A percentile compares a stretch with the other conserved stretches of the same genome.
Evolutionary conservation across 2,329 filamentous ascomycete species (phyloP).

Genomic region (Daldinia sp.): DNA sequence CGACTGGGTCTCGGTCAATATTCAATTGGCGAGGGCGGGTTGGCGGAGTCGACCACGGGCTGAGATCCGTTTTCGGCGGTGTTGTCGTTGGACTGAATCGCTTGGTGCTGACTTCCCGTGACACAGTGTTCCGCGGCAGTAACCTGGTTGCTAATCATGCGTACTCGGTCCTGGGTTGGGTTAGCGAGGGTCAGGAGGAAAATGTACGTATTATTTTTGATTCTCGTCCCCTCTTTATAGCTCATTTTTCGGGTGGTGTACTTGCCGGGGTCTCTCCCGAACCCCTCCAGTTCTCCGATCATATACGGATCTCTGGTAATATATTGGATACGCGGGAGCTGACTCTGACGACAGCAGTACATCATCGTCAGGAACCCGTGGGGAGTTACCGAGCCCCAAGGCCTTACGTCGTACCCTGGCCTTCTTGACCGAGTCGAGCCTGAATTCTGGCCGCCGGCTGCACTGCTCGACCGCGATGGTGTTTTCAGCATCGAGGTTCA

Average conservation of each 20-base stretch:
- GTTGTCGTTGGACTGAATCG: neutral
- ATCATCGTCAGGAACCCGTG: conserved; percentile 55
- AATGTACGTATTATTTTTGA: conserved; percentile 20
- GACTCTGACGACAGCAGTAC: conserved; percentile 44
- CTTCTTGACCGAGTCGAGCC: conserved; percentile 51
- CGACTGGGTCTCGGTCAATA: neutral
- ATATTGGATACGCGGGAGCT: neutral
- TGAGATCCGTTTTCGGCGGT: neutral
- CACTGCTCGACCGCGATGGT: conserved; percentile 49
- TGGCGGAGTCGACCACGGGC: neutral
- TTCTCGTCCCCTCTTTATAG: neutral
- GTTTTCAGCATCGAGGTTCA: conserved; percentile 49
- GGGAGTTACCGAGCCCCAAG: conserved; percentile 54
- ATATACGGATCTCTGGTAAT: too few relatives aligned
- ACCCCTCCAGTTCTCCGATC: neutral
- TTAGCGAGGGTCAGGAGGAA: conserved; percentile 47
- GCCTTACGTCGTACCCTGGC: conserved; percentile 51
- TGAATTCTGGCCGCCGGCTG: conserved; percentile 50
- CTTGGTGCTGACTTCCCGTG: neutral
- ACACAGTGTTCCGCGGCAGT: conserved; percentile 48
- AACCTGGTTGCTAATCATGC: conserved; percentile 57
- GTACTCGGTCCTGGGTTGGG: conserved; percentile 54
- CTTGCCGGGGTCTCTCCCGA: neutral
- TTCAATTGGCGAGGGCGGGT: neutral
- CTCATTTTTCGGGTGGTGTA: neutral